phyloP scores from a whole-genome alignment of 2,329 filamentous ascomycete genomes.

The Laburnicola sp. region DNA sequence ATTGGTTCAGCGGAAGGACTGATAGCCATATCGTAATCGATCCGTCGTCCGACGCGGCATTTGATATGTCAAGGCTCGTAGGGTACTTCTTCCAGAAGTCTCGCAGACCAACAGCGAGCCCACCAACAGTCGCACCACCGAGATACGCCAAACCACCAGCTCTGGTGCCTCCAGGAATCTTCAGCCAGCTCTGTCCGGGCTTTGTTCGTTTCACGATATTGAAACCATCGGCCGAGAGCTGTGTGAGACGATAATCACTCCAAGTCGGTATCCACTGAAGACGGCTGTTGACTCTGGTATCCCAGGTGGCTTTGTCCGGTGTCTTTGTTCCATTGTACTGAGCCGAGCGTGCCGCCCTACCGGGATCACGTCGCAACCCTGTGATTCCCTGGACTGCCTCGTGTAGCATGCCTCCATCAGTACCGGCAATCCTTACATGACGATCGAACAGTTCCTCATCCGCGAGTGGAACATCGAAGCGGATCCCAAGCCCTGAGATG shows the following conservation, averaged over 20 bases:
- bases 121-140: slow-evolving; percentile 60
- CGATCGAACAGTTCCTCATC: slow-evolving; percentile 61
- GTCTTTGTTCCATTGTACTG: slow-evolving; percentile 56
- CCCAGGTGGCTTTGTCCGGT: slow-evolving; percentile 53
- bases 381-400: slow-evolving; percentile 65
- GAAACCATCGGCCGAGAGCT: slow-evolving; percentile 64
- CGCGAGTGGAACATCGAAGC: slow-evolving; percentile 59
- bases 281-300: slow-evolving; percentile 50
- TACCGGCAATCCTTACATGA: slow-evolving; percentile 60
- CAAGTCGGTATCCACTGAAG: slow-evolving; percentile 62
- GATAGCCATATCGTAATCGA: slow-evolving; percentile 63
- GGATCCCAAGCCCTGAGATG: slow-evolving; percentile 58
- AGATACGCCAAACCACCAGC: slow-evolving; percentile 62
- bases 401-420: slow-evolving; percentile 58
- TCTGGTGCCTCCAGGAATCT: slow-evolving; percentile 59
- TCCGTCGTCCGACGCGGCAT: slow-evolving; percentile 55
- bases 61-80: slow-evolving; percentile 59
- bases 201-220: slow-evolving; percentile 64
- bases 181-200: slow-evolving; percentile 60
- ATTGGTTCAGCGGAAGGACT: slow-evolving; percentile 59
- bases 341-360: slow-evolving; percentile 51
- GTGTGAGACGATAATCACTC: slow-evolving; percentile 61
- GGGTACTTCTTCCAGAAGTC: slow-evolving; percentile 68
- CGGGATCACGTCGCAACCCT: slow-evolving; percentile 61
- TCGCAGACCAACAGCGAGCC: slow-evolving; percentile 60